A percentile compares a stretch with the other conserved stretches of the same genome.
Conservation (phyloP, 2,329 filamentous ascomycete species). For the Microsporum ferrugineum region DNA sequence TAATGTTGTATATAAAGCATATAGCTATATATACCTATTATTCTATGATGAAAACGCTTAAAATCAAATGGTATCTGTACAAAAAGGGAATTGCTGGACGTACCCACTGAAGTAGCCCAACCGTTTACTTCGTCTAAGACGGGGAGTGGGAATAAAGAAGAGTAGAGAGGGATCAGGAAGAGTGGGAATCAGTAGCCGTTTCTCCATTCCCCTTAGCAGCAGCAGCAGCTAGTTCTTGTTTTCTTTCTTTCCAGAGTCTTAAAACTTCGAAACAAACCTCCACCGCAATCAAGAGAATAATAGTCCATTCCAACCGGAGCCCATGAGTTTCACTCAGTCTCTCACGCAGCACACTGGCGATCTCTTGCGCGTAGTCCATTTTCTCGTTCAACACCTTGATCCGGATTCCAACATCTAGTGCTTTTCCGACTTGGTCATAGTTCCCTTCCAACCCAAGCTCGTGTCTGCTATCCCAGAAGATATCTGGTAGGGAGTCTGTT, state of each 20-base stretch:
- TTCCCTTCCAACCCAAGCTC: conserved; percentile 87
- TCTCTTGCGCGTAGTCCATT: conserved; percentile 96
- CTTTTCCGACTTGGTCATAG: conserved; percentile 84
- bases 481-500: conserved; percentile 85
- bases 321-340: conserved; percentile 84
- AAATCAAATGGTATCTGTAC: conserved; percentile 4
- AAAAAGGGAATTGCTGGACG: neutral
- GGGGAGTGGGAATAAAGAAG: neutral
- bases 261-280: conserved; percentile 83
- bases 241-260: conserved; percentile 55
- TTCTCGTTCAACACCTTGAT: conserved; percentile 91
- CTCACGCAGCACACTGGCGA: conserved; percentile 77
- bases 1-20: neutral
- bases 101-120: neutral
- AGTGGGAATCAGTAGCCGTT: neutral
- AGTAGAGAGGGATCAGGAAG: neutral
- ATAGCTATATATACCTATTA: neutral
- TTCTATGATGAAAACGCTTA: neutral
- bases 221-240: conserved; percentile 26
- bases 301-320: conserved; percentile 82
- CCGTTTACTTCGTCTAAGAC: neutral
- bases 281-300: conserved; percentile 84
- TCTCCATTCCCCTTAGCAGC: neutral
- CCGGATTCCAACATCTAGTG: conserved; percentile 79
- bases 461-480: conserved; percentile 89